Evolutionary conservation across 1,139 yeast species (phyloP).

Genomic region (Candida albicans): DNA sequence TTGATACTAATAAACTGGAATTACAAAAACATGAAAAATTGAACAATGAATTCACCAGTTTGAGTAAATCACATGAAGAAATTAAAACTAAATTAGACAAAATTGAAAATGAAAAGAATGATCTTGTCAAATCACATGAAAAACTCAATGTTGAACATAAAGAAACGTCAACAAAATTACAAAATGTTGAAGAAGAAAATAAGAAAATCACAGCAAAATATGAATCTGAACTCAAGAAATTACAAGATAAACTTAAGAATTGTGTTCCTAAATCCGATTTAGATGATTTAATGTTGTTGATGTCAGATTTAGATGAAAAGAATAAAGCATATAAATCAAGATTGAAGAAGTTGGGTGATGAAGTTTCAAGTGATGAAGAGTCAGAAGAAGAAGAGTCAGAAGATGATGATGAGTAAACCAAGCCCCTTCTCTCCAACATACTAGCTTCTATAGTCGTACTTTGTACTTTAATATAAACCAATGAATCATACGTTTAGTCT

Average conservation of each 20-base stretch:
- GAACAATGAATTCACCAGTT: slow-evolving; percentile 14
- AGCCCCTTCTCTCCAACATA: too few relatives aligned
- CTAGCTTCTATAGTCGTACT: too few relatives aligned
- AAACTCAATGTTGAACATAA: slow-evolving; percentile 10
- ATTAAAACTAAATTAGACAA: slow-evolving; percentile 6
- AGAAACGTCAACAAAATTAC: slow-evolving; percentile 5
- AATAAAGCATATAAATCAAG: slow-evolving; percentile 57
- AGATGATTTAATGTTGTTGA: slow-evolving; percentile 73
- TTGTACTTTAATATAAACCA: too few relatives aligned
- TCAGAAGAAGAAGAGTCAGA: slow-evolving; percentile 40
- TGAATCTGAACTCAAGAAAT: slow-evolving; percentile 14
- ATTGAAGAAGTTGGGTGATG: slow-evolving; percentile 50
- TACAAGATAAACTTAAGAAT: slow-evolving; percentile 18
- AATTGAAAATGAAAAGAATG: slow-evolving; percentile 3
- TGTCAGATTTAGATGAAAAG: slow-evolving; percentile 73
- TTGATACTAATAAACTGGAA: slow-evolving; percentile 6
- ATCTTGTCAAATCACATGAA: background rate
- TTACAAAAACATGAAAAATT: slow-evolving; percentile 6
- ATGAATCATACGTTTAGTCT: too few relatives aligned
- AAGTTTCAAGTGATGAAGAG: slow-evolving; percentile 48
- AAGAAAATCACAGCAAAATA: slow-evolving; percentile 9
- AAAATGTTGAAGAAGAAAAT: slow-evolving; percentile 4
- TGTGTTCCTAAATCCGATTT: slow-evolving; percentile 59
- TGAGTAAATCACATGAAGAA: background rate
- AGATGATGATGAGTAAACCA: slow-evolving; percentile 25